These are phyloP conservation scores for Rhododendron williamsianum DNA, from an alignment of 148 eudicot species.

Conservation along the genomic window DNA sequence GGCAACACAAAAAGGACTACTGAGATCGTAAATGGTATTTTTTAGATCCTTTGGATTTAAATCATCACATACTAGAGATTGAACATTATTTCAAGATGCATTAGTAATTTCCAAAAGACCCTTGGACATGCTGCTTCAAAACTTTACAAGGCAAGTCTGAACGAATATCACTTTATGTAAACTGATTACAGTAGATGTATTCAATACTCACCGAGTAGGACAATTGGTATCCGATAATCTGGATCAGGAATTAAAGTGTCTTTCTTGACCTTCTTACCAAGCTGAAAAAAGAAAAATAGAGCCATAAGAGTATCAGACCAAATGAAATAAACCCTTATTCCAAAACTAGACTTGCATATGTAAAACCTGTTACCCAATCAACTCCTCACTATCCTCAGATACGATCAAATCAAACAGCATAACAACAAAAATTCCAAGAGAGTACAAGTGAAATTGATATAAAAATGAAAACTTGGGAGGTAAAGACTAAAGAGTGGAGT, in stretches of 20 bases:
- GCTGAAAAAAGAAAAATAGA: conserved; percentile 30
- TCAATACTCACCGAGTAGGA: conserved; percentile 58
- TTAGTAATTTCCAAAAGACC: not conserved
- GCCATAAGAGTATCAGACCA: not conserved
- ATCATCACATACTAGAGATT: not conserved
- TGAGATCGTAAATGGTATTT: not conserved
- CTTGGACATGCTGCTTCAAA: not conserved
- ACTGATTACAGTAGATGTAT: not conserved
- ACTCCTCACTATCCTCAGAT: not conserved
- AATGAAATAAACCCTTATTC: not conserved
- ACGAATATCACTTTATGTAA: not conserved
- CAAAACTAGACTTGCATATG: not conserved
- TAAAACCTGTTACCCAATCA: not conserved
- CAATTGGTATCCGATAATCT: conserved; percentile 80
- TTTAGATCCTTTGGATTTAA: not conserved
- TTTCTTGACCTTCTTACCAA: conserved; percentile 62
- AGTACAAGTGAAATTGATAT: not conserved
- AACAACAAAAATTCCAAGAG: not conserved
- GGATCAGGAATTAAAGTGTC: conserved; percentile 83
- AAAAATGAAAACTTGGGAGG: not conserved
- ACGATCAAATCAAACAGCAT: not conserved
- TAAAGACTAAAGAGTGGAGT: not conserved
- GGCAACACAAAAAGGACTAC: not conserved
- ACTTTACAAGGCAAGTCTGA: not conserved
- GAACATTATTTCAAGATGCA: not conserved